A percentile compares a stretch with the other conserved stretches of the same genome.
Evolutionary conservation across 768 basidiomycete species (phyloP).

Genomic region (Amanita phalloides): DNA sequence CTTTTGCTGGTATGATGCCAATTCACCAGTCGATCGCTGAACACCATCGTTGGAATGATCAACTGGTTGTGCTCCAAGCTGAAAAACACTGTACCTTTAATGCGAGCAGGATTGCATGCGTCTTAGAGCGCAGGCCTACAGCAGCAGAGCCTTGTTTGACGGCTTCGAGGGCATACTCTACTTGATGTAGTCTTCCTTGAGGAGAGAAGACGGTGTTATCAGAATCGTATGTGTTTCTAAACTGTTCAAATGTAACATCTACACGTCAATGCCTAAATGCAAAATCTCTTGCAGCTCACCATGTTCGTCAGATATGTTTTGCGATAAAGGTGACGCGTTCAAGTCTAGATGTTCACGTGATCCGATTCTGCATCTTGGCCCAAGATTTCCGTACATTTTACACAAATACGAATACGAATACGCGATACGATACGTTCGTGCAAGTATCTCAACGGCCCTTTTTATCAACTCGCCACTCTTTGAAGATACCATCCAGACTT

Average conservation of each 20-base stretch:
- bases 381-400: not conserved
- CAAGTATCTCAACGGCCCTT: conserved; percentile 42
- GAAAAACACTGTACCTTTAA: conserved; percentile 53
- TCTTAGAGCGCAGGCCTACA: conserved; percentile 91
- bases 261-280: conserved; percentile 14
- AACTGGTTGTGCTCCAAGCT: not conserved
- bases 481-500: conserved; percentile 90
- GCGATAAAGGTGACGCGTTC: conserved; percentile 16
- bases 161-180: conserved; percentile 97
- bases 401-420: conserved; percentile 2
- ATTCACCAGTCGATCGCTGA: conserved; percentile 93
- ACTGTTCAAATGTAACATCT: conserved; percentile 32
- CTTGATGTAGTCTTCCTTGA: conserved; percentile 93
- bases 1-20: conserved; percentile 99
- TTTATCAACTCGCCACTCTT: conserved; percentile 82
- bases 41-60: not conserved
- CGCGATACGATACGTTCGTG: not conserved
- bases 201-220: conserved; percentile 98
- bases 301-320: conserved; percentile 15
- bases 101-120: conserved; percentile 85
- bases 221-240: conserved; percentile 95
- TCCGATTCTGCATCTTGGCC: not conserved
- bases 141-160: conserved; percentile 99
- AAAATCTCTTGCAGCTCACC: conserved; percentile 16
- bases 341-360: not conserved